Base-by-base conservation (phyloP, 139 green algal species). In the Limnomonas spitsbergensis region DNA sequence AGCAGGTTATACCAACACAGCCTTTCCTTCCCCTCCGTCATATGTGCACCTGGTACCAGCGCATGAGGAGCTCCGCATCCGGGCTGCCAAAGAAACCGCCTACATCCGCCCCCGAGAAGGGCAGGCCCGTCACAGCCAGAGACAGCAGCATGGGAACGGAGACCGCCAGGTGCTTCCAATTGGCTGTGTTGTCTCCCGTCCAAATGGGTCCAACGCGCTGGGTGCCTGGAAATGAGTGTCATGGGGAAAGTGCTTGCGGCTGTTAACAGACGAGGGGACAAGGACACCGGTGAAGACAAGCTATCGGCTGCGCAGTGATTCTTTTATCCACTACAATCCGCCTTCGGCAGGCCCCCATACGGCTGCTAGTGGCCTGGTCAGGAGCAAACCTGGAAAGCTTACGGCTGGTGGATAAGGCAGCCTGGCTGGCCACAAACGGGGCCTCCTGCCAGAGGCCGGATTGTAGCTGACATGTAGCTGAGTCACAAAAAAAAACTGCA, bases 1-100 rank as follows among this genome's bases (percentile, higher is more conserved):
- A n/a, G n/a, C n/a, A n/a, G n/a, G n/a, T n/a, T n/a, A n/a, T n/a
- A n/a, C n/a, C n/a, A n/a, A n/a, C n/a, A n/a, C n/a, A n/a, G n/a
- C n/a, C n/a, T n/a, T n/a, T n/a, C n/a, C n/a, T n/a, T n/a, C n/a
- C n/a, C n/a, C n/a, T n/a, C n/a, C n/a, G n/a, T n/a, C n/a, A n/a
- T n/a, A 61, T 61, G 47, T 29, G 14, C 47, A 99, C 35, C 96
- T 84, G 32, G 86, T 92, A 39, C 93, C 91, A 99, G 14, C 96
- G 82, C 24, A 85, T 92, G n/a, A 98, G 73, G 29, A 99, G 93
- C 87, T 99, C 94, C 1, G 89, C 56, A 47, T 97, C 90, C 1
- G 95, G 94, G 87, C 98, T 98, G 75, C 95, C 95, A 75, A 99
- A 99, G 85, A 99, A 99, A 20, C 96, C 96, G 29, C 94, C 96